Base-by-base conservation (phyloP, 352 stramenopile genomes). In the Blastocystis sp. region DNA sequence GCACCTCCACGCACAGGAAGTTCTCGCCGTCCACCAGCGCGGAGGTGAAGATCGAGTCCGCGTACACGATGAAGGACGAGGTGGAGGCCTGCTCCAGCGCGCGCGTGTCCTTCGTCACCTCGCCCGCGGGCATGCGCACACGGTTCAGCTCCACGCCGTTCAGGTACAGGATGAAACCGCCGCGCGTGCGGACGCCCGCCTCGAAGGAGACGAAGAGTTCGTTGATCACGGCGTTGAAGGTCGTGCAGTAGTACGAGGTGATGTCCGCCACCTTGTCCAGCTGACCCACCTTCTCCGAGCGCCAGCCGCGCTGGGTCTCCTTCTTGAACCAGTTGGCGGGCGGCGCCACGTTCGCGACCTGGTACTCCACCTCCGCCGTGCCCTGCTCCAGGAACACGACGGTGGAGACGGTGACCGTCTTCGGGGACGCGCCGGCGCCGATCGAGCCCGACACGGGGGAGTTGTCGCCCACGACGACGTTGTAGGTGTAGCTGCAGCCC, bases 61-160 rank as follows among this genome's bases (percentile, higher is more conserved):
- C 24, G n/a, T 45, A 45, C 6, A 31, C 16, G 24, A 81, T 31
- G 37, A 35, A 81, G 13, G 2, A 21, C 50, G 71, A 29, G 12
- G n/a, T 45, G 1, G 13, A 24, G 71, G 16, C 62, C 26, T 21
- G 26, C 33, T 45, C 31, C 10, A 26, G 39, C 0, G 71, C 71
- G 10, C 45, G 9, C 1, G 71, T 81, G 13, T 39, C 37, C 1
- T 67, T 16, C 4, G 37, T 81, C 13, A 51, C 59, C 3, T 10
- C 50, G 45, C 45, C 45, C 0, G 9, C 37, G 24, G 71, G 37
- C 39, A 81, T n/a, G n/a, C 41, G 35, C 50, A 78, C 65, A n/a
- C 78, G 62, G 41, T 88, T 78, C 6, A 88, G 19, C 35, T 88
- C 78, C 39, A 65, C 1, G 35, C 62, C 78, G 41, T 88, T 88